Evolutionary conservation across 176 grass and related monocot genomes (phyloP).

Genomic region (barley (Hordeum vulgare)): MorexV3_pseudomolecules_assembly NC_058519.1:490522781-490523280

Average conservation of each 20-base stretch:
- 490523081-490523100: too few relatives aligned
- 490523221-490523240: too few relatives aligned
- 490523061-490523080: too few relatives aligned
- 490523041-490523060: too few relatives aligned
- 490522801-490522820: slow-evolving; percentile 21
- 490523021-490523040: background rate
- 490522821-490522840: slow-evolving; percentile 47
- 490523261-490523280: too few relatives aligned
- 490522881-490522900: slow-evolving; percentile 42
- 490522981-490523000: background rate
- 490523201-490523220: too few relatives aligned
- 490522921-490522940: slow-evolving; percentile 7
- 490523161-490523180: too few relatives aligned
- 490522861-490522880: slow-evolving; percentile 57
- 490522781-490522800: slow-evolving; percentile 5
- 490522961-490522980: background rate
- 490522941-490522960: slow-evolving; percentile 16
- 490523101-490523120: too few relatives aligned
- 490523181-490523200: too few relatives aligned
- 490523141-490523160: too few relatives aligned
- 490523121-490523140: too few relatives aligned
- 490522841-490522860: slow-evolving; percentile 52
- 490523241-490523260: too few relatives aligned
- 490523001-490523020: background rate
- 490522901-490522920: slow-evolving; percentile 45